Evolutionary conservation across 169 alveolate genomes (phyloP).

Genomic region (Eimeria sp.): DNA sequence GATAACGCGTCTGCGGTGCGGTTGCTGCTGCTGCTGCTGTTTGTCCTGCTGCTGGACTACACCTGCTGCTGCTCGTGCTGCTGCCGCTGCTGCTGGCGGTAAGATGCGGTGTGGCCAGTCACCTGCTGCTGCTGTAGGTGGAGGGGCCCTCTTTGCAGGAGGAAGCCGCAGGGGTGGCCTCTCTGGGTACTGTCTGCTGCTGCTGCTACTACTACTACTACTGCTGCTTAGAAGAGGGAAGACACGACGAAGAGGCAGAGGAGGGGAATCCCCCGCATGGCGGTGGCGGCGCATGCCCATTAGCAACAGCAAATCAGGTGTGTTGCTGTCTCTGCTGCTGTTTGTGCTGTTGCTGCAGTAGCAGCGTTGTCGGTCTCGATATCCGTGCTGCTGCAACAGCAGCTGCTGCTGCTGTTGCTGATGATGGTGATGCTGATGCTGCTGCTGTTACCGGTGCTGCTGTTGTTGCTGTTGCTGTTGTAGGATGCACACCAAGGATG

Average conservation of each 20-base stretch:
- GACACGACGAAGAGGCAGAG: not conserved
- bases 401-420: slow-evolving; percentile 18
- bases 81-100: not conserved
- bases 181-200: not conserved
- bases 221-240: not conserved
- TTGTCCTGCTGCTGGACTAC: not conserved
- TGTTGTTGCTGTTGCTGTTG: not conserved
- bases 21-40: slow-evolving; percentile 20
- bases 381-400: not conserved
- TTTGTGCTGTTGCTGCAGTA: not conserved
- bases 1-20: slow-evolving; percentile 20
- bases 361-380: not conserved
- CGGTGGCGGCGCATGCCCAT: slow-evolving; percentile 22
- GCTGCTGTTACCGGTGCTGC: not conserved
- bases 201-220: not conserved
- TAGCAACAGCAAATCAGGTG: not conserved
- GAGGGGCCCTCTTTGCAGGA: slow-evolving; percentile 24
- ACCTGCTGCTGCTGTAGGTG: not conserved
- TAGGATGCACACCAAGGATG: not conserved
- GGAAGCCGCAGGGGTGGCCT: not conserved
- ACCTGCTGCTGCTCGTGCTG: not conserved
- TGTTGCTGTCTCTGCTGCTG: slow-evolving; percentile 8
- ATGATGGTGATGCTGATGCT: not conserved
- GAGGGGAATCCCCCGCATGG: not conserved
- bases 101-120: not conserved